These are phyloP conservation scores for Aureobasidium sp. DNA, from an alignment of 2,329 filamentous ascomycete genomes.

Conservation along the genomic window DNA sequence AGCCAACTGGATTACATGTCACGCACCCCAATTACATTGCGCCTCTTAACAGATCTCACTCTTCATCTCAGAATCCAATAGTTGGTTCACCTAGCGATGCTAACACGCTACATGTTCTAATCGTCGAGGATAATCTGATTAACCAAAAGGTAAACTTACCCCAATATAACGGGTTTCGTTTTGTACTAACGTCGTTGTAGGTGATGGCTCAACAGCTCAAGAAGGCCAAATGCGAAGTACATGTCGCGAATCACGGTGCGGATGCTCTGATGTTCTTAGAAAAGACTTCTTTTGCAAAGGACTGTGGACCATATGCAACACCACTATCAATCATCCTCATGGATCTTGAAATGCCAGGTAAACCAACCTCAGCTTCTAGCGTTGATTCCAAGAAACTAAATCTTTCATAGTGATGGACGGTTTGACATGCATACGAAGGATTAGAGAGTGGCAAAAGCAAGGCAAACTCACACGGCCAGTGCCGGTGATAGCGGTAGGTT, in stretches of 20 bases:
- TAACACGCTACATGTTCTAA: conserved; percentile 18
- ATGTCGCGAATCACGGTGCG: conserved; percentile 33
- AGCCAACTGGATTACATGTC: background rate
- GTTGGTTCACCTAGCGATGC: background rate
- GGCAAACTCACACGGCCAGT: conserved; percentile 58
- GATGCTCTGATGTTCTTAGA: conserved; percentile 32
- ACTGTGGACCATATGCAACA: background rate
- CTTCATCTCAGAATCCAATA: conserved; percentile 6
- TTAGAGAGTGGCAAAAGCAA: conserved; percentile 59
- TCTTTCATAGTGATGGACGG: conserved; percentile 61
- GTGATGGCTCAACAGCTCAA: conserved; percentile 34
- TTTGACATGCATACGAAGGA: conserved; percentile 61
- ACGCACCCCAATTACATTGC: conserved; percentile 2
- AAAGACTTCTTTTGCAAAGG: conserved; percentile 19
- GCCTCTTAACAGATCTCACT: conserved; percentile 7
- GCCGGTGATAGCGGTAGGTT: conserved; percentile 67
- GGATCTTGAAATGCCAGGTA: conserved; percentile 69
- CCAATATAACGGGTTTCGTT: too few relatives aligned
- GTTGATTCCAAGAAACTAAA: background rate
- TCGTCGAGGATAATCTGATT: conserved; percentile 35
- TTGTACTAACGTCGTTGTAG: background rate
- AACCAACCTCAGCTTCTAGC: too few relatives aligned
- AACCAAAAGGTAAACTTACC: conserved; percentile 28
- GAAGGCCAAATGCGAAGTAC: conserved; percentile 30
- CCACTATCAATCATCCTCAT: conserved; percentile 50